A percentile compares a stretch with the other conserved stretches of the same genome.
phyloP scores from a whole-genome alignment of 495 filamentous ascomycete species.

The Jackrogersella multiformis region DNA sequence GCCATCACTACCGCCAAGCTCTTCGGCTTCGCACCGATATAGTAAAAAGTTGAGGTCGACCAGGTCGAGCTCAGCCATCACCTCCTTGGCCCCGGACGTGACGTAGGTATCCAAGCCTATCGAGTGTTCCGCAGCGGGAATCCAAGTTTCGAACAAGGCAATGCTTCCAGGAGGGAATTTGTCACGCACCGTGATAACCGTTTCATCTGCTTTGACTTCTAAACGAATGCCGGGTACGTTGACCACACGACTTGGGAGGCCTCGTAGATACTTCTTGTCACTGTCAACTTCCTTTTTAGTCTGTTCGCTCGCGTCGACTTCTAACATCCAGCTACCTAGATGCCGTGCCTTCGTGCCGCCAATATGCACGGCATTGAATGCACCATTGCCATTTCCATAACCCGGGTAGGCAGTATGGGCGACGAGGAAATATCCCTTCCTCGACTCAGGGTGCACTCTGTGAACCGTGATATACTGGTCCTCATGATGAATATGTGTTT shows the following conservation, averaged over 20 bases:
- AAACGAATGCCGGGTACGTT: conserved; percentile 75
- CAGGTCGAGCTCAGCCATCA: conserved; percentile 76
- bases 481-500: conserved; percentile 97
- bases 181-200: conserved; percentile 81
- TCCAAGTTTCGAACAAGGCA: conserved; percentile 94
- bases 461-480: conserved; percentile 96
- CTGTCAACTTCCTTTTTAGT: conserved; percentile 68
- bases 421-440: conserved; percentile 93
- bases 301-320: conserved; percentile 76
- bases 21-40: conserved; percentile 92
- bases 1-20: conserved; percentile 79
- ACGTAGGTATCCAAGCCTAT: conserved; percentile 83
- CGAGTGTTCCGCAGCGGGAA: conserved; percentile 81
- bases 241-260: conserved; percentile 81
- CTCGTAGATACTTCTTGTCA: conserved; percentile 76
- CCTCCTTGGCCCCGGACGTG: conserved; percentile 80
- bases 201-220: conserved; percentile 72
- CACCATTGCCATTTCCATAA: conserved; percentile 80
- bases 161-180: conserved; percentile 92
- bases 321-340: conserved; percentile 87
- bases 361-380: conserved; percentile 78
- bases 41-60: conserved; percentile 91
- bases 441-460: conserved; percentile 85
- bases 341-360: conserved; percentile 77
- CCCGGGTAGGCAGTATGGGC: conserved; percentile 95